Conservation (phyloP, 108 stramenopile genomes). For the Aurantiochytrium sp. region DNA sequence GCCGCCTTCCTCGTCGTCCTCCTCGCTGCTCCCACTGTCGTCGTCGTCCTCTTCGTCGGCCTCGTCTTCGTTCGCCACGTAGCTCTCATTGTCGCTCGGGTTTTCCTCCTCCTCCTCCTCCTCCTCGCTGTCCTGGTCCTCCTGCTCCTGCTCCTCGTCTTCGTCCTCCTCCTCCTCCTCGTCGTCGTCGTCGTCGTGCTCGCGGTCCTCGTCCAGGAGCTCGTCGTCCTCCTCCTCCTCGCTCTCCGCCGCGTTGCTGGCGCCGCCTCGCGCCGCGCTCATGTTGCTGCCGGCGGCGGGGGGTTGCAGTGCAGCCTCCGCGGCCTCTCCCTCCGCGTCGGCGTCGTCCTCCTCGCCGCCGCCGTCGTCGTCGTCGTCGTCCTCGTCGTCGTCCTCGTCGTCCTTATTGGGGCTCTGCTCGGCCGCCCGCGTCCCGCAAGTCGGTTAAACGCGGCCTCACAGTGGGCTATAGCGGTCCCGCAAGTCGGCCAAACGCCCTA, state of each 20-base stretch:
- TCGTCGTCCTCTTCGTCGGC: background rate
- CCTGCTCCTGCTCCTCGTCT: background rate
- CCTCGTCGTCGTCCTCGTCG: too few relatives aligned
- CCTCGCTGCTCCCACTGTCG: background rate
- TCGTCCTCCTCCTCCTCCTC: background rate
- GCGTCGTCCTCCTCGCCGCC: too few relatives aligned
- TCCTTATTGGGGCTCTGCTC: too few relatives aligned
- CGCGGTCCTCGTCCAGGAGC: background rate
- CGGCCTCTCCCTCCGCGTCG: too few relatives aligned
- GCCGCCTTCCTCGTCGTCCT: background rate
- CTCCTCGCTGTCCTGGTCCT: background rate
- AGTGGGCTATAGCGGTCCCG: too few relatives aligned
- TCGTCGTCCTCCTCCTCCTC: background rate
- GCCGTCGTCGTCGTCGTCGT: too few relatives aligned
- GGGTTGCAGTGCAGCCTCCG: too few relatives aligned
- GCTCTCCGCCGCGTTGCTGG: background rate
- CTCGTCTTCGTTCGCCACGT: background rate
- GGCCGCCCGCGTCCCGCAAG: too few relatives aligned
- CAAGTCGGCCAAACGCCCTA: too few relatives aligned
- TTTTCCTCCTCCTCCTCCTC: background rate
- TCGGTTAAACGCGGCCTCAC: too few relatives aligned
- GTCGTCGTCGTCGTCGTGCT: background rate
- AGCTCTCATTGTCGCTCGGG: background rate
- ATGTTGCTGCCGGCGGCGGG: too few relatives aligned
- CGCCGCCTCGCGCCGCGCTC: background rate